Evolutionary conservation across 805 yeast species (phyloP), one percentile per base, ranked within the genome.

Genomic region (Candida stauntonica): DNA sequence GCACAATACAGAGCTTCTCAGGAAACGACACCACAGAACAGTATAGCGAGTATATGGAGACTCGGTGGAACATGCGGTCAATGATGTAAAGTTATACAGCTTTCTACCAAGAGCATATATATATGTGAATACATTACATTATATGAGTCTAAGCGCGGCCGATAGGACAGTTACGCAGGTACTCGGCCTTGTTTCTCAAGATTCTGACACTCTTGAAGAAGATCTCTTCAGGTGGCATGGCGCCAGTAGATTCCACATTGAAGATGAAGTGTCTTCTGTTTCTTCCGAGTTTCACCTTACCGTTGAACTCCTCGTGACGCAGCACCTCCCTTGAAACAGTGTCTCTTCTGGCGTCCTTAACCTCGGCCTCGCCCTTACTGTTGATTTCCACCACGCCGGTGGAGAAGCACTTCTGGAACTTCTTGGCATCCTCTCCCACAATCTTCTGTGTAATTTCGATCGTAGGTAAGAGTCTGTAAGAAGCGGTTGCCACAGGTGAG

Each of bases 321-420:
- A 93, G 72, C 11, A 89, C 97, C 64, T 93, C 99, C 64, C 99
- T 78, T 5, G 96, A 86, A 29, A 93, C 99, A 1, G 99, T 93
- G 63, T 93, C 99, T 57, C 79, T 85, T 69, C 99, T 79, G 3
- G 97, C 78, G 64, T 93, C 96, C 46, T 79, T 74, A 12, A 93
- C 95, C 49, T 59, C 76, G 0, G 98, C 98, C 52, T 77, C 76
- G 35, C 76, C 84, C 6, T 72, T 58, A 12, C 68, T 68, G 55
- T 80, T 70, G 43, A 89, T 77, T 26, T 73, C 96, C 59, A 91
- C 74, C 29, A 93, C 99, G 23, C 99, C 99, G 3, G 82, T 73
- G 20, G 98, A 91, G 70, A 93, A 93, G 63, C 98, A 91, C 54
- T 77, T 75, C 62, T 85, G 87, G 64, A 93, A 86, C 55, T 77